phyloP scores from a whole-genome alignment of 129 eudicot genomes.

The Artemisia argyi region DNA sequence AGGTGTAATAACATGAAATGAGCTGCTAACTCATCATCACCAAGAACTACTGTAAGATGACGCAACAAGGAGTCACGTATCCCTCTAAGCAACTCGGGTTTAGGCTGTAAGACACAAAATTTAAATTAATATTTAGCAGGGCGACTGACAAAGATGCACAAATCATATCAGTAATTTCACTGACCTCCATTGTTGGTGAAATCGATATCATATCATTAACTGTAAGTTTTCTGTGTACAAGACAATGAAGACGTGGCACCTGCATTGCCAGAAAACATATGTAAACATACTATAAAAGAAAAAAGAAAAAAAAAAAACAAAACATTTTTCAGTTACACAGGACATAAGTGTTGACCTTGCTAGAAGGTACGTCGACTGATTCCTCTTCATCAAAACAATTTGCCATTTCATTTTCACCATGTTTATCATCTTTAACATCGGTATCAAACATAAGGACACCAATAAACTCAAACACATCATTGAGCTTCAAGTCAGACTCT shows the following conservation, averaged over 20 bases:
- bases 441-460: constrained; percentile 81
- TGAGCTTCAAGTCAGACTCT: constrained; percentile 80
- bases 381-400: constrained; percentile 55
- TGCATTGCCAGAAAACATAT: constrained; percentile 24
- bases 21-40: constrained; percentile 88
- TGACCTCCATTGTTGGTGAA: constrained; percentile 65
- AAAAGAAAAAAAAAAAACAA: background rate
- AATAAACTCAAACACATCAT: constrained; percentile 92
- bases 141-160: background rate
- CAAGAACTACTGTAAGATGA: constrained; percentile 75
- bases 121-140: background rate
- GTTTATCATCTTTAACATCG: constrained; percentile 44
- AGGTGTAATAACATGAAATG: constrained; percentile 80
- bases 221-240: constrained; percentile 70
- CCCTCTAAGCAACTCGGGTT: constrained; percentile 49
- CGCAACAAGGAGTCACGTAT: constrained; percentile 68
- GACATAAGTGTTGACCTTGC: constrained; percentile 50
- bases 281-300: background rate
- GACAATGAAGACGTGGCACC: constrained; percentile 96
- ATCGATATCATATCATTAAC: constrained; percentile 46
- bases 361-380: constrained; percentile 46
- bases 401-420: constrained; percentile 42
- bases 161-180: background rate
- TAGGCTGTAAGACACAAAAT: constrained; percentile 41
- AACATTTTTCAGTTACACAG: background rate